phyloP scores from a whole-genome alignment of 1,284 basidiomycete genomes.

The Porogramme epimiltina region DNA sequence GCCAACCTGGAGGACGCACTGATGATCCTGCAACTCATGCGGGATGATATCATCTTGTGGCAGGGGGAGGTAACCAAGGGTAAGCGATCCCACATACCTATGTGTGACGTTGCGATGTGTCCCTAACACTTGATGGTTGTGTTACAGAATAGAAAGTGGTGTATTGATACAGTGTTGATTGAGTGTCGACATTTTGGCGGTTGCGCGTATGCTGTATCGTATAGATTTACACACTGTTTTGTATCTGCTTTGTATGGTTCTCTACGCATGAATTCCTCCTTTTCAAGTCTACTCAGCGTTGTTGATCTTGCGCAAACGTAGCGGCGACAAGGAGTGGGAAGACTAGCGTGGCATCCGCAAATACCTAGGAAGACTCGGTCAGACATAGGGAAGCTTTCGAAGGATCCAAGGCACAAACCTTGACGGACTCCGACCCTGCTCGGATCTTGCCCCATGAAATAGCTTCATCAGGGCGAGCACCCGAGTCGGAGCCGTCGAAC shows the following conservation, averaged over 20 bases:
- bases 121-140: too few relatives aligned
- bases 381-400: background rate
- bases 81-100: too few relatives aligned
- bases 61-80: conserved; percentile 47
- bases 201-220: background rate
- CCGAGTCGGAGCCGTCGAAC: conserved; percentile 98
- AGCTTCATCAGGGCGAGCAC: conserved; percentile 96
- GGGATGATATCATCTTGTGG: conserved; percentile 69
- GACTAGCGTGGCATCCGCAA: conserved; percentile 70
- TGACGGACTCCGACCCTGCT: conserved; percentile 87
- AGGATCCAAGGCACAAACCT: conserved; percentile 51
- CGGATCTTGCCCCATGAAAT: conserved; percentile 99
- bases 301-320: conserved; percentile 54
- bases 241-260: background rate
- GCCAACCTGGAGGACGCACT: conserved; percentile 60
- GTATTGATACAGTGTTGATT: background rate
- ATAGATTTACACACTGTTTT: background rate
- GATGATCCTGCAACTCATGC: conserved; percentile 65
- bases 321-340: conserved; percentile 76
- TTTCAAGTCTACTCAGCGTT: background rate
- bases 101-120: too few relatives aligned
- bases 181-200: too few relatives aligned
- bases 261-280: too few relatives aligned
- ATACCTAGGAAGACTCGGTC: conserved; percentile 36
- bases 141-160: background rate